Evolutionary conservation across 164 flowering plant genomes (phyloP).

Genomic region (Cinnamomum chago): DNA sequence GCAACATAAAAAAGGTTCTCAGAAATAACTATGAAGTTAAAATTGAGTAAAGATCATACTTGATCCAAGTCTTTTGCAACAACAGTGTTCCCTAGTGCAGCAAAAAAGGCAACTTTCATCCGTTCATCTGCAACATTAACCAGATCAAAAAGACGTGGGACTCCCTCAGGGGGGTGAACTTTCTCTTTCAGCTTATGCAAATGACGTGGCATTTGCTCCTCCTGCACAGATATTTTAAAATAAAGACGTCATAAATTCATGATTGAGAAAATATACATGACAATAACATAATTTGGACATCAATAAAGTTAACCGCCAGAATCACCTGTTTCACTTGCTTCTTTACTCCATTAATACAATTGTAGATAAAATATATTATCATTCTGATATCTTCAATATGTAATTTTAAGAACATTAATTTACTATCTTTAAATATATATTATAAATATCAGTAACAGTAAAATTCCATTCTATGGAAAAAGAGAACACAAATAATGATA

Average conservation of each 20-base stretch:
- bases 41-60: constrained; percentile 35
- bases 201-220: constrained; percentile 59
- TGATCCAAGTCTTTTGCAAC: constrained; percentile 93
- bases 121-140: constrained; percentile 77
- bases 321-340: background rate
- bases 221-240: constrained; percentile 42
- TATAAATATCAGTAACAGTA: too few relatives aligned
- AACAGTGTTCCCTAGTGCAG: constrained; percentile 72
- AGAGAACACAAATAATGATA: too few relatives aligned
- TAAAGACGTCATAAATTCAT: background rate
- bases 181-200: constrained; percentile 51
- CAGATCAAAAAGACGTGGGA: constrained; percentile 92
- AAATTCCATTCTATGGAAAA: too few relatives aligned
- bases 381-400: too few relatives aligned
- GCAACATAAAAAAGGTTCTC: background rate
- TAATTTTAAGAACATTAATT: too few relatives aligned
- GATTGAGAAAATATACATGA: background rate
- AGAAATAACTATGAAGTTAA: background rate
- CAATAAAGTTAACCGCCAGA: background rate
- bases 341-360: background rate
- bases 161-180: constrained; percentile 77
- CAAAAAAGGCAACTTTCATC: constrained; percentile 87
- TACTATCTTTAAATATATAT: too few relatives aligned
- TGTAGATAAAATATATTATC: background rate
- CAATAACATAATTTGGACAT: background rate